Conservation (phyloP, 345 rosid species). For the Brassica carinata region DNA sequence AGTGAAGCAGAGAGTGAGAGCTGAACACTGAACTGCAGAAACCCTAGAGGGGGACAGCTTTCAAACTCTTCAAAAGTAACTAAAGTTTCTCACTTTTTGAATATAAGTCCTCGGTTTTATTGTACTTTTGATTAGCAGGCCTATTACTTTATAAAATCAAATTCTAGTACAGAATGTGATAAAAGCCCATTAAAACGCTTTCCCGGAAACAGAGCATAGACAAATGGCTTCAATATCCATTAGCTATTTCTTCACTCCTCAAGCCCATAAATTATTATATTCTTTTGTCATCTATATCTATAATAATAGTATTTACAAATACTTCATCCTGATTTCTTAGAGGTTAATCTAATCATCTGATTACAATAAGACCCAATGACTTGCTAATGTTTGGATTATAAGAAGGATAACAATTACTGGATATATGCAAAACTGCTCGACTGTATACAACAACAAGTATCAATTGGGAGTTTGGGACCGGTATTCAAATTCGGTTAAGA, state of each 20-base stretch:
- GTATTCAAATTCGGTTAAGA: background rate
- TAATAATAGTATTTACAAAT: background rate
- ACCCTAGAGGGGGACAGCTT: slow-evolving; percentile 23
- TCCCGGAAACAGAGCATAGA: background rate
- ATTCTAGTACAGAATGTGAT: slow-evolving; percentile 4
- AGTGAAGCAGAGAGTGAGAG: slow-evolving; percentile 16
- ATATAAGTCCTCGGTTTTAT: slow-evolving; percentile 1
- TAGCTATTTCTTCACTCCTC: slow-evolving; percentile 48
- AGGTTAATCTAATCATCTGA: background rate
- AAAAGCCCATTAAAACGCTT: slow-evolving; percentile 6
- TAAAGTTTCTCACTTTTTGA: slow-evolving; percentile 15
- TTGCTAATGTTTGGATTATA: background rate
- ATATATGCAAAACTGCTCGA: background rate
- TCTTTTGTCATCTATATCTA: background rate
- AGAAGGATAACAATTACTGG: background rate
- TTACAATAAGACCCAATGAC: background rate
- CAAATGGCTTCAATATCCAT: slow-evolving; percentile 47
- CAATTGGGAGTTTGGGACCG: background rate
- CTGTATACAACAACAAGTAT: background rate
- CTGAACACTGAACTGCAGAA: slow-evolving; percentile 19
- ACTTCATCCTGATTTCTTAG: background rate
- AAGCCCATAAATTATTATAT: slow-evolving; percentile 29
- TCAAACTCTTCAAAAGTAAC: slow-evolving; percentile 30
- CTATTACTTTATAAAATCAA: background rate
- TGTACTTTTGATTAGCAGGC: background rate